Conservation (phyloP, 176 grass and related monocot genomes). For the Metroxylon sagu region DNA sequence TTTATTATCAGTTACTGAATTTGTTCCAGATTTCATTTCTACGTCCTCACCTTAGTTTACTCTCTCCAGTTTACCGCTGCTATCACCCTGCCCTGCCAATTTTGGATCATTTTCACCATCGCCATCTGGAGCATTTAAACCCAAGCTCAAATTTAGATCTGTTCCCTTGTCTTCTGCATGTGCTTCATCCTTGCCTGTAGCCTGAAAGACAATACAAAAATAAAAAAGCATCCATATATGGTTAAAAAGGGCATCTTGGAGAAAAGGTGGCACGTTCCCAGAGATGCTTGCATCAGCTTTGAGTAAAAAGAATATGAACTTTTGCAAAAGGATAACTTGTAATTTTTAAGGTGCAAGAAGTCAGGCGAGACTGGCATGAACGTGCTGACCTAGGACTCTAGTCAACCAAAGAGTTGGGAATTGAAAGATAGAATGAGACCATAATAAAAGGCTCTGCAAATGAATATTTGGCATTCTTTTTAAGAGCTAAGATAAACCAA, state of each 20-base stretch:
- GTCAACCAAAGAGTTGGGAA: no score
- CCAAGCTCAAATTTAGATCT: conserved; percentile 13
- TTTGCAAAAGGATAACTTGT: no score
- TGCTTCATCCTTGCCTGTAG: neutral
- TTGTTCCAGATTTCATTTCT: conserved; percentile 4
- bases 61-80: no score
- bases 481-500: no score
- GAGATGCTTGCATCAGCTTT: no score
- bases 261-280: neutral
- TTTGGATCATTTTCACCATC: conserved; percentile 2
- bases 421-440: no score
- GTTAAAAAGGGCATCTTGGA: neutral
- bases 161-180: neutral
- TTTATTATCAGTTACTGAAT: neutral
- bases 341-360: no score
- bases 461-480: no score
- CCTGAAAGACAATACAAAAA: neutral
- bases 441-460: no score
- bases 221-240: neutral
- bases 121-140: conserved; percentile 7
- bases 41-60: neutral
- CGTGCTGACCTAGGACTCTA: no score
- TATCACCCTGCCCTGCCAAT: neutral
- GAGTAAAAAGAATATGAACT: no score
- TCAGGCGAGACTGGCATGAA: no score